phyloP scores from a whole-genome alignment of 2,329 filamentous ascomycete genomes.

The Phoma sp. region DNA sequence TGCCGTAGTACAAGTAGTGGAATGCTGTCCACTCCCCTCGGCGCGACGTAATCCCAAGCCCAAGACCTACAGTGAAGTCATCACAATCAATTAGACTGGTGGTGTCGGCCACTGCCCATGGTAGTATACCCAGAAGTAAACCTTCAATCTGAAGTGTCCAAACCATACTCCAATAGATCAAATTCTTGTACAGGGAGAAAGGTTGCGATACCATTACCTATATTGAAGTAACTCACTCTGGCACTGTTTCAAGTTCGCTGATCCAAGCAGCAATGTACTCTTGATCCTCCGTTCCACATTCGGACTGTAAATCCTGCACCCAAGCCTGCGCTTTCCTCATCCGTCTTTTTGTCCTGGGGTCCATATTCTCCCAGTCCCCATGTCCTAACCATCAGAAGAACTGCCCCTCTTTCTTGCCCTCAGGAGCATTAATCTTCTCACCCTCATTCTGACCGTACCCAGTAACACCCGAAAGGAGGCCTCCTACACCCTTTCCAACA shows the following conservation, averaged over 20 bases:
- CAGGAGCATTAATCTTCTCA: conserved; percentile 17
- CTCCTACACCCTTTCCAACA: conserved; percentile 46
- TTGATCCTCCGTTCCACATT: conserved; percentile 14
- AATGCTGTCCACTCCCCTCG: too few species aligned
- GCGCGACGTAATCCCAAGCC: too few species aligned
- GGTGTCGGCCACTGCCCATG: too few species aligned
- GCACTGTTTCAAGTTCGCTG: conserved; percentile 7
- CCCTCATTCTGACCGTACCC: conserved; percentile 30
- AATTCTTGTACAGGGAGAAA: too few species aligned
- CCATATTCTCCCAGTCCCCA: conserved; percentile 11
- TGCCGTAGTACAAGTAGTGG: too few species aligned
- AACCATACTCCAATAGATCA: too few species aligned
- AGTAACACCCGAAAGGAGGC: conserved; percentile 43
- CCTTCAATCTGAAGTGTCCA: too few species aligned
- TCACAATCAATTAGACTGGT: too few species aligned
- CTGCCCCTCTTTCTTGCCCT: conserved; percentile 20
- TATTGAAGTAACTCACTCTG: neutral
- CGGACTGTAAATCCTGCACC: conserved; percentile 10
- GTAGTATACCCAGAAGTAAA: too few species aligned
- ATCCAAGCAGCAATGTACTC: conserved; percentile 18
- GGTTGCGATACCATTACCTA: too few species aligned
- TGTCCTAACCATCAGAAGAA: conserved; percentile 19
- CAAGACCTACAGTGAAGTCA: too few species aligned
- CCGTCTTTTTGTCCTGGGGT: conserved; percentile 4
- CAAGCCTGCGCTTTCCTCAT: conserved; percentile 12